Conservation (phyloP, 306 rosid species). For the Vigna nakashimae region DNA sequence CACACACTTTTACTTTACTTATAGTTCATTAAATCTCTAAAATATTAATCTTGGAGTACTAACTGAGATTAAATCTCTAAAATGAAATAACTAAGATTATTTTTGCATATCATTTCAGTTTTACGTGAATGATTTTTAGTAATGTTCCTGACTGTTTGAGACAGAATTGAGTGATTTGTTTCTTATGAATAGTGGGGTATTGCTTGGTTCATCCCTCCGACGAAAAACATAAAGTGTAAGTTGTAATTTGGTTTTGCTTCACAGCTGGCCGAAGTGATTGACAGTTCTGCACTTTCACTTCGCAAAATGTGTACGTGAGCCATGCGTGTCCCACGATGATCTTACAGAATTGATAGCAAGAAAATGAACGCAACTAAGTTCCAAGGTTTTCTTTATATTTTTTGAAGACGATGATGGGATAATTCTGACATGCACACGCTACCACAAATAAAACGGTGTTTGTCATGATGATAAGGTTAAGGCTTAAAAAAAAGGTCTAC, state of each 20-base stretch:
- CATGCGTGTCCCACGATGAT: conserved; percentile 21
- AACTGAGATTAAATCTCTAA: neutral
- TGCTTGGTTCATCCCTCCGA: neutral
- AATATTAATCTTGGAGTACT: neutral
- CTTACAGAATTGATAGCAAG: conserved; percentile 12
- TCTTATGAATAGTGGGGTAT: conserved; percentile 10
- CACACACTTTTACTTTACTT: neutral
- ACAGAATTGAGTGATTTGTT: neutral
- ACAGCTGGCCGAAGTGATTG: conserved; percentile 42
- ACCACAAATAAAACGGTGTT: conserved; percentile 22
- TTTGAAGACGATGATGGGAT: conserved; percentile 5
- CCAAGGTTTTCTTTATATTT: conserved; percentile 6
- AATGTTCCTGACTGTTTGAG: neutral
- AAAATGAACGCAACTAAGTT: neutral
- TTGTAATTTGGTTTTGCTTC: conserved; percentile 9
- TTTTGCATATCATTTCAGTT: neutral
- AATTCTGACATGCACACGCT: neutral
- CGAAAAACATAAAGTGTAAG: neutral
- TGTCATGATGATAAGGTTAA: conserved; percentile 40
- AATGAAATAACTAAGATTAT: no score
- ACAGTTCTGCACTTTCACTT: conserved; percentile 7
- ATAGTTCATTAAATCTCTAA: neutral
- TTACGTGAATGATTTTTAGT: neutral
- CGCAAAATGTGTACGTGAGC: neutral
- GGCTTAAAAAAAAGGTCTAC: conserved; percentile 2